phyloP scores from a whole-genome alignment of 805 yeast genomes.

The Aciculoconidium aculeatum region DNA sequence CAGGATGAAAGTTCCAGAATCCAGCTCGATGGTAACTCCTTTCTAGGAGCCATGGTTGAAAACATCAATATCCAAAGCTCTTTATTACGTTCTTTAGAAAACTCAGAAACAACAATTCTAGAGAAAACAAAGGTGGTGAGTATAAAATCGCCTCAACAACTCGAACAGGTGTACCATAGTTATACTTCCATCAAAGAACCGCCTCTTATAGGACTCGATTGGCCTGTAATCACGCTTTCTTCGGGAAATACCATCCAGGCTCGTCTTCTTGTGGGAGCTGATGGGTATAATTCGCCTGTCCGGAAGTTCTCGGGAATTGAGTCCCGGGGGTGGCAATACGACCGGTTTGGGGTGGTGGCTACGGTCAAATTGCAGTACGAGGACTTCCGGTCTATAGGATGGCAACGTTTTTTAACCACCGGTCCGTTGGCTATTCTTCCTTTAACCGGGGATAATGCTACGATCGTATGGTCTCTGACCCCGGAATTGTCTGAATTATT shows the following conservation, averaged over 20 bases:
- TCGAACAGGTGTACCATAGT: slow-evolving; percentile 9
- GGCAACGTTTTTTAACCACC: slow-evolving; percentile 87
- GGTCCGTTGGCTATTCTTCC: slow-evolving; percentile 95
- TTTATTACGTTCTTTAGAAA: slow-evolving; percentile 44
- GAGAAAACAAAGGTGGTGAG: slow-evolving; percentile 65
- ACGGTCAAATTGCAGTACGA: slow-evolving; percentile 71
- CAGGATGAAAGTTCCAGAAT: slow-evolving; percentile 55
- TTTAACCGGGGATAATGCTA: slow-evolving; percentile 78
- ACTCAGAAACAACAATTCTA: slow-evolving; percentile 33
- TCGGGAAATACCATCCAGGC: slow-evolving; percentile 62
- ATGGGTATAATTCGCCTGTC: slow-evolving; percentile 93
- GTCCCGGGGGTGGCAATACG: slow-evolving; percentile 89
- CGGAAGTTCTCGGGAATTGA: slow-evolving; percentile 74
- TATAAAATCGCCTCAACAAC: slow-evolving; percentile 28
- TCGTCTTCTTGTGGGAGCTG: slow-evolving; percentile 87
- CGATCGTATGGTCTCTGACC: slow-evolving; percentile 89
- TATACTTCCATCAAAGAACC: no score
- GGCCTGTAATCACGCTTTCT: slow-evolving; percentile 73
- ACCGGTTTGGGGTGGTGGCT: slow-evolving; percentile 89
- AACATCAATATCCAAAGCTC: slow-evolving; percentile 78
- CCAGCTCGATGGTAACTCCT: slow-evolving; percentile 60
- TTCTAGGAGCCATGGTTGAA: slow-evolving; percentile 71
- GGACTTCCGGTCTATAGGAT: slow-evolving; percentile 68
- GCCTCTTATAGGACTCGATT: no score
- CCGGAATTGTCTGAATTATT: slow-evolving; percentile 66